Base-by-base conservation (phyloP, 2,329 filamentous ascomycete genomes). In the Penicillium hordei region DNA sequence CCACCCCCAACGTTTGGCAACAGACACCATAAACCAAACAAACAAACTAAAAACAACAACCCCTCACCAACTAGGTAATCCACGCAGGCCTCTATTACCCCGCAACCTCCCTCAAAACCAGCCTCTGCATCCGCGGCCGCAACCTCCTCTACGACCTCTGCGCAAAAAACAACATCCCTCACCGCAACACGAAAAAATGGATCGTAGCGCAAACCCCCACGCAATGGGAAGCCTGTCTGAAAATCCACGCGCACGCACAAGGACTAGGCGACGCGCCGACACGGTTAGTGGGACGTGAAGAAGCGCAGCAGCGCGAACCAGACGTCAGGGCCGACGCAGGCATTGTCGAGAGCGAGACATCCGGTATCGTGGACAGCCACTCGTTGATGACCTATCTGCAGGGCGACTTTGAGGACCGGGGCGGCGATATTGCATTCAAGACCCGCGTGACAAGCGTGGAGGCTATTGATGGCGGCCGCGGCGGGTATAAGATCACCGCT, bases 51-150 rank as follows among this genome's bases (percentile, higher is more conserved):
- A 40, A 38, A 51, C 40, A 38, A 21, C 1, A 19, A 4, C 15
- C 23, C 5, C 23, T 10, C 23, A n/a, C 19, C 36, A 21, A 13
- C 8, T 59, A 86, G 84, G 93, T 97, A 55, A 95, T 99, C 67
- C 94, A 99, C 74, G 94, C 91, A 1, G 94, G 94, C 15, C 83
- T 97, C 62, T 97, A 97, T 82, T 97, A 97, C 75, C 90, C 89
- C 17, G 72, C 81, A 6, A 75, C 78, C 40, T 88, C 87, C 1
- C 84, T 97, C 52, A 99, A 99, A 77, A 91, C 93, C 1, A 78
- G 78, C 17, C 84, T 99, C 13, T 99, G 94, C 77, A 81, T 97
- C 62, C 79, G 81, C 33, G 94, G 94, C 59, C 88, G 88, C 65
- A 72, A 87, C 33, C 80, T 91, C 72, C 80, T 97, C 58, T 99